phyloP scores from a whole-genome alignment of 2,329 filamentous ascomycete species.

The Stagonosporopsis rhizophila region DNA sequence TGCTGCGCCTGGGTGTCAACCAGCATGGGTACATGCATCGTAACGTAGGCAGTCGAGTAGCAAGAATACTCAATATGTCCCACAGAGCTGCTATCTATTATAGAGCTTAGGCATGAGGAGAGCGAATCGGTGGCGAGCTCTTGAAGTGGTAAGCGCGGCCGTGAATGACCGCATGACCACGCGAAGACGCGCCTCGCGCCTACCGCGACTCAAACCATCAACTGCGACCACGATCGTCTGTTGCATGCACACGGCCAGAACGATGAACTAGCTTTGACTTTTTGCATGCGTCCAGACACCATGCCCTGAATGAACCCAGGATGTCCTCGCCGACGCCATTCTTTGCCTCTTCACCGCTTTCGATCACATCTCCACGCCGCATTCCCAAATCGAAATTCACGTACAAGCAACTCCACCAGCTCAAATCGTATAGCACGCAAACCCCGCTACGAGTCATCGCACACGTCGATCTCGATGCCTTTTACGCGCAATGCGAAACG shows the following conservation, averaged over 20 bases:
- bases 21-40: neutral
- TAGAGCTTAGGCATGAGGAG: neutral
- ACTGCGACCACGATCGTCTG: neutral
- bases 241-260: neutral
- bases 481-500: constrained; percentile 95
- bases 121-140: neutral
- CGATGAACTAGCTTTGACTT: too few relatives aligned
- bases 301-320: constrained; percentile 23
- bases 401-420: constrained; percentile 79
- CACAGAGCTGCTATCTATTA: neutral
- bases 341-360: constrained; percentile 56
- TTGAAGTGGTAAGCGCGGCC: constrained; percentile 7
- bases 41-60: neutral
- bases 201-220: neutral
- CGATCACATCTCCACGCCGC: constrained; percentile 44
- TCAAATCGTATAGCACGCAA: constrained; percentile 72
- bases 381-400: constrained; percentile 75
- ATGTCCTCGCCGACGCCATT: constrained; percentile 60
- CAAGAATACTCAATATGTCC: neutral
- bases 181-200: constrained; percentile 38
- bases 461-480: constrained; percentile 95
- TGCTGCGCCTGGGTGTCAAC: neutral
- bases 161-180: constrained; percentile 46
- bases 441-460: constrained; percentile 86
- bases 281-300: neutral